Base-by-base conservation (phyloP, 495 filamentous ascomycete species). In the Aspergillus nidulans region DNA sequence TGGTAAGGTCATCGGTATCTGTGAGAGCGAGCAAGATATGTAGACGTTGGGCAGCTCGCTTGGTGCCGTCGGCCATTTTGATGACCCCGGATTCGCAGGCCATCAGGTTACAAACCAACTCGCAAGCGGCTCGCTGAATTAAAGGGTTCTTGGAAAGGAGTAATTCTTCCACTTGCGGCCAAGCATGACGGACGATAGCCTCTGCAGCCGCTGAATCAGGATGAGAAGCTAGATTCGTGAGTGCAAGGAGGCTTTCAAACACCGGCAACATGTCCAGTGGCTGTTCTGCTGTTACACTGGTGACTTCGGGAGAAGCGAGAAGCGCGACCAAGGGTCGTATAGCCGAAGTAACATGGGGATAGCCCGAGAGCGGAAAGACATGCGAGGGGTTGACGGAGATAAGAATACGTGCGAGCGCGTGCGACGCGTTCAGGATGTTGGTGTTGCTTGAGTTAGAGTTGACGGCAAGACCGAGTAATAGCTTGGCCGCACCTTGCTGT, bases 101-200 rank as follows among this genome's bases (percentile, higher is more conserved):
- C 71, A 91, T 88, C 45, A 98, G 76, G 62, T 98, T 98, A 72
- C 94, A 98, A 43, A 97, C 74, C 16, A 98, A 78, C 71, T 98
- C 92, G 25, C 87, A 87, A 1, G 89, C 82, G 13, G 92, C 94
- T 12, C 91, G 87, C 42, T 87, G 86, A 42, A 98, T 80, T 43
- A 85, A 73, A n/a, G 76, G 60, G 64, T 92, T 92, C 43, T 79
- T 81, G 24, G 84, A 87, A 4, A 97, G 80, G 3, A 97, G 76
- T 15, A 91, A 81, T 52, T 95, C 89, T 64, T 97, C 94, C 47
- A 95, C 79, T 28, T 77, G 81, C 7, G 84, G 55, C 80, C 87
- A 91, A 10, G 84, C 83, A 34, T 79, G 73, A 25, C 87, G 85
- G 26, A 92, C 85, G 49, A 92, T 95, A 12, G 77, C 69, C 44